Conservation (phyloP, 768 basidiomycete species). For the Lyophyllum atratum region DNA sequence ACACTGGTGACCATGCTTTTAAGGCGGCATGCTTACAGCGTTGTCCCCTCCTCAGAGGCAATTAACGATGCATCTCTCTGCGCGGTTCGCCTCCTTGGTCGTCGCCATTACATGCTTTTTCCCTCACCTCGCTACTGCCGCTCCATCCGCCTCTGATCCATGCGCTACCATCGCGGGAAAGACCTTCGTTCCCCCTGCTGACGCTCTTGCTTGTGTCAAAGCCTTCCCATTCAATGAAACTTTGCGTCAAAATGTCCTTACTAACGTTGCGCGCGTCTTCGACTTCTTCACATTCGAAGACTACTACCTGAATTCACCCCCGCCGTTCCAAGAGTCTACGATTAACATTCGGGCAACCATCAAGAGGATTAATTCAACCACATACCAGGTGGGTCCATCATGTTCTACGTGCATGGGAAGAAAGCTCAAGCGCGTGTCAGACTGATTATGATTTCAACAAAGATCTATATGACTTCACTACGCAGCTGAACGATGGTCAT, state of each 20-base stretch:
- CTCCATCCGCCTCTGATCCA: conserved; percentile 34
- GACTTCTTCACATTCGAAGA: conserved; percentile 59
- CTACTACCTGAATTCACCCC: conserved; percentile 49
- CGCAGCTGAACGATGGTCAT: conserved; percentile 64
- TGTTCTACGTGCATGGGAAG: neutral
- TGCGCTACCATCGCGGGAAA: conserved; percentile 42
- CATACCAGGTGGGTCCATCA: conserved; percentile 39
- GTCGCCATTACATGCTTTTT: conserved; percentile 8
- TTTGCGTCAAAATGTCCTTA: conserved; percentile 53
- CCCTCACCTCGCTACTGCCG: conserved; percentile 11
- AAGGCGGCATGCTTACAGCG: neutral
- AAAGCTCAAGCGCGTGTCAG: conserved; percentile 28
- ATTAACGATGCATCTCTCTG: conserved; percentile 1
- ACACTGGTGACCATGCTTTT: neutral
- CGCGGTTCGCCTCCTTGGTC: neutral
- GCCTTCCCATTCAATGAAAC: conserved; percentile 60
- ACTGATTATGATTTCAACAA: conserved; percentile 69
- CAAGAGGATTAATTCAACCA: conserved; percentile 46
- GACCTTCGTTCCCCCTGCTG: conserved; percentile 48
- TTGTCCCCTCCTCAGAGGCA: neutral
- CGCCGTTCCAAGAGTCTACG: conserved; percentile 59
- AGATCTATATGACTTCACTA: conserved; percentile 56
- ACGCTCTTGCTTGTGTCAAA: conserved; percentile 59
- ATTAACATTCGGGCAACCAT: conserved; percentile 53
- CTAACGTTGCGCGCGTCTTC: conserved; percentile 46